Base-by-base conservation (phyloP, 148 eudicot species). In the Oxyria digyna region DNA sequence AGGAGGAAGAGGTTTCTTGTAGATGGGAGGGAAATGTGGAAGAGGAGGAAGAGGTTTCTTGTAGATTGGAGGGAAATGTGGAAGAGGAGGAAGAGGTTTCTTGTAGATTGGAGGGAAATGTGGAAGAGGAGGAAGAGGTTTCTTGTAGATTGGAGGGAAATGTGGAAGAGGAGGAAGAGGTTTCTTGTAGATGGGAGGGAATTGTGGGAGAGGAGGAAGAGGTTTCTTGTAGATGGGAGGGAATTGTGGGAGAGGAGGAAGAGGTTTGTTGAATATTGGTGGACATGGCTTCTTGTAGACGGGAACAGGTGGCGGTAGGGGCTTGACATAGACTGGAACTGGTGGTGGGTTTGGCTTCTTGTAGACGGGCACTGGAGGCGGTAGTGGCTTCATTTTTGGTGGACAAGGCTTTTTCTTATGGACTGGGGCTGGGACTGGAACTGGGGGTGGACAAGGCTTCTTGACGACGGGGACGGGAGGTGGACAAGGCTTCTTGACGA, bases 391-490 rank as follows among this genome's bases (percentile, higher is more conserved):
- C 15, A 0, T 49, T 2, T 24, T 49, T 18, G 72, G 57, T 0
- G 42, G 4, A 0, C n/a, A n/a, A 10, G 69, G 65, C 33, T 24
- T 24, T 20, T 35, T n/a, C 42, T 78, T n/a, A n/a, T n/a, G 72
- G 3, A 79, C 38, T 1, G 81, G 81, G 1, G 26, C 59, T 0
- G 74, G 72, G 3, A 79, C 38, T 1, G 81, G 81, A 0, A 33
- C 59, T 0, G 74, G 72, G 8, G 81, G 78, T 45, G 75, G 73
- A 4, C 0, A 0, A 1, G 62, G 62, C 14, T 52, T 52, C 50
- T 72, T 66, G 42, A 50, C 62, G 0, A 75, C 55, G 4, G 82
- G 82, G n/a, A 65, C 73, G 0, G 82, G 78, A 12, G 81, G 81
- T 7, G 74, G 81, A 0, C 4, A 2, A 2, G 81, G 81, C 72